Percentiles rank a stretch among this genome's conserved stretches.
phyloP scores from a whole-genome alignment of 2,329 filamentous ascomycete species.

The Ascochyta pisi region DNA sequence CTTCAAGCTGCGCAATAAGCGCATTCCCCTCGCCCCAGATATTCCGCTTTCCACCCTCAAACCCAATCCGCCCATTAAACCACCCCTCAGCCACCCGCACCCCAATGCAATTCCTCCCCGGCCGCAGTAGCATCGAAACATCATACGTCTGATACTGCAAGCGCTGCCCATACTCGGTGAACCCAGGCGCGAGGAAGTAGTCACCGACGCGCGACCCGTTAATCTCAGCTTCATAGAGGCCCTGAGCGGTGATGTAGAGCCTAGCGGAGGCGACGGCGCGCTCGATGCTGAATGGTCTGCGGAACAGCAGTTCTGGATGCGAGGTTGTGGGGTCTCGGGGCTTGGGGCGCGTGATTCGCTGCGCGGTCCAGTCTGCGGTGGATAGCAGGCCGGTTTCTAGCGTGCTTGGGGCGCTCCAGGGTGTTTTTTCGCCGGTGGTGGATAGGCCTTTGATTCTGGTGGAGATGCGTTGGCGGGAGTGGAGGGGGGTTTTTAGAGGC shows the following conservation, averaged over 20 bases:
- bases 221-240: neutral
- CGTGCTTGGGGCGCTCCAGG: neutral
- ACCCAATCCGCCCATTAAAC: slow-evolving; percentile 1
- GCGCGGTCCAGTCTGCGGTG: neutral
- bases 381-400: neutral
- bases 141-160: neutral
- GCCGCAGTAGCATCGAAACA: neutral
- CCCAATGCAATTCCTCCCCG: neutral
- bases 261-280: too few species aligned
- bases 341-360: too few species aligned
- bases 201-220: neutral
- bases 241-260: neutral
- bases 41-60: neutral
- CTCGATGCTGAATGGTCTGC: too few species aligned
- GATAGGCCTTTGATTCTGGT: too few species aligned
- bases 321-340: too few species aligned
- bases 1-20: too few species aligned
- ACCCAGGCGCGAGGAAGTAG: neutral
- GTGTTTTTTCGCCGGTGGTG: neutral
- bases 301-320: too few species aligned
- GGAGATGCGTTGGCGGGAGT: too few species aligned
- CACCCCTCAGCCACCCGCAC: slow-evolving; percentile 2
- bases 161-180: neutral
- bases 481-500: too few species aligned
- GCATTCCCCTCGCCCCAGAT: too few species aligned